phyloP scores from a whole-genome alignment of 495 filamentous ascomycete species.

The Jackrogersella minutella region DNA sequence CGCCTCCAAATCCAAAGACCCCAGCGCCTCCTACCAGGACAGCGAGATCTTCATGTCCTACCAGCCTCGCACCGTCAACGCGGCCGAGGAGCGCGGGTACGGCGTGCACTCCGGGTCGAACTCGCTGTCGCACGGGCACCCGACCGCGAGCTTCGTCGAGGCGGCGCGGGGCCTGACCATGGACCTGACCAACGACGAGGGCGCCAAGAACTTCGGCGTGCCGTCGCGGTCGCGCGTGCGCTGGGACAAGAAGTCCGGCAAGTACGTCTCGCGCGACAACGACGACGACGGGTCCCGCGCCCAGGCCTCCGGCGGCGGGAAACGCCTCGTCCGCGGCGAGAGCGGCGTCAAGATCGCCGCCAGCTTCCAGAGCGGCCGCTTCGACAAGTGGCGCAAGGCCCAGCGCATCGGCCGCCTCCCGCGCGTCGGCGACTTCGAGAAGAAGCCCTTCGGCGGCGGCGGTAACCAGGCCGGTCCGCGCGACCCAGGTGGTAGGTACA shows the following conservation, averaged over 20 bases:
- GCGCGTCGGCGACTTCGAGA: slow-evolving; percentile 81
- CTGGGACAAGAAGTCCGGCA: slow-evolving; percentile 97
- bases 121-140: slow-evolving; percentile 53
- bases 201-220: slow-evolving; percentile 75
- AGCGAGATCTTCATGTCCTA: slow-evolving; percentile 96
- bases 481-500: too few species aligned
- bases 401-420: slow-evolving; percentile 82
- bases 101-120: slow-evolving; percentile 81
- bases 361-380: slow-evolving; percentile 89
- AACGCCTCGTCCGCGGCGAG: slow-evolving; percentile 87
- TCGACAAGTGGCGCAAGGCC: slow-evolving; percentile 87
- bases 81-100: slow-evolving; percentile 88
- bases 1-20: slow-evolving; percentile 46
- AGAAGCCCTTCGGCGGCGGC: slow-evolving; percentile 56
- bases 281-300: slow-evolving; percentile 88
- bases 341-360: slow-evolving; percentile 95
- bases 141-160: slow-evolving; percentile 75
- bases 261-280: slow-evolving; percentile 89
- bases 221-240: slow-evolving; percentile 77
- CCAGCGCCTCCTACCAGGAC: slow-evolving; percentile 70
- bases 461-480: too few species aligned
- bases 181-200: slow-evolving; percentile 89
- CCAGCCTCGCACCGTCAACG: slow-evolving; percentile 74
- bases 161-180: slow-evolving; percentile 84
- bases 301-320: slow-evolving; percentile 77